Base-by-base conservation (phyloP, 1,284 basidiomycete genomes). In the Limonomyces culmigenus region DNA sequence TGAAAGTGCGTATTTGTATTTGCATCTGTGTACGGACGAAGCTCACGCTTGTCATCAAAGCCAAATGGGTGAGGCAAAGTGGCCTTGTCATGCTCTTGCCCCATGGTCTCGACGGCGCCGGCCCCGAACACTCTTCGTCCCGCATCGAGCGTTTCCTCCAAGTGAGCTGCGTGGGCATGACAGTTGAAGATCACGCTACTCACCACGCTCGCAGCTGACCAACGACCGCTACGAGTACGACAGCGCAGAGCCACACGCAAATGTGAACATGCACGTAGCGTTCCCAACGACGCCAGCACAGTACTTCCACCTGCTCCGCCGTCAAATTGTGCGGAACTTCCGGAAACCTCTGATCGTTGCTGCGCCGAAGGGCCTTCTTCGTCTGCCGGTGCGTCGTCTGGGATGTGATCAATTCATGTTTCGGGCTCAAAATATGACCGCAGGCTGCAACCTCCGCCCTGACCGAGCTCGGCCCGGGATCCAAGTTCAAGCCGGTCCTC, bases 11-110 rank as follows among this genome's bases (percentile, higher is more conserved):
- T 55, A 11, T 25, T 1, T 11, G 13, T 8, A 8, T 15, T 5
- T 6, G n/a, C 13, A 15, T n/a, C 34, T 29, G 20, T 34, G n/a
- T 29, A 32, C 5, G 16, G 16, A 17, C 38, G 19, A 15, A 31
- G 40, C 15, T 37, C 17, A 38, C 39, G 27, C 43, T 35, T 16
- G 30, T 32, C 34, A 37, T 36, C 42, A 27, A 43, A 88, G 85
- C 84, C 3, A 95, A 95, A 62, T 95, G 89, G 89, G 57, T 89
- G 39, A 88, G 79, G 52, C 86, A 93, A 57, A 91, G 85, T 43
- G 89, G 84, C 1, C 67, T 93, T 27, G 79, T 89, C 3, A 58
- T 95, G 46, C 70, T 87, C 40, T 63, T 95, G 4, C 86, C 86
- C 14, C 86, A 91, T 44, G 86, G 84, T 4, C 65, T 84, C 12